Base-by-base conservation (phyloP, 2,329 filamentous ascomycete genomes). In the Nakataea oryzae region DNA sequence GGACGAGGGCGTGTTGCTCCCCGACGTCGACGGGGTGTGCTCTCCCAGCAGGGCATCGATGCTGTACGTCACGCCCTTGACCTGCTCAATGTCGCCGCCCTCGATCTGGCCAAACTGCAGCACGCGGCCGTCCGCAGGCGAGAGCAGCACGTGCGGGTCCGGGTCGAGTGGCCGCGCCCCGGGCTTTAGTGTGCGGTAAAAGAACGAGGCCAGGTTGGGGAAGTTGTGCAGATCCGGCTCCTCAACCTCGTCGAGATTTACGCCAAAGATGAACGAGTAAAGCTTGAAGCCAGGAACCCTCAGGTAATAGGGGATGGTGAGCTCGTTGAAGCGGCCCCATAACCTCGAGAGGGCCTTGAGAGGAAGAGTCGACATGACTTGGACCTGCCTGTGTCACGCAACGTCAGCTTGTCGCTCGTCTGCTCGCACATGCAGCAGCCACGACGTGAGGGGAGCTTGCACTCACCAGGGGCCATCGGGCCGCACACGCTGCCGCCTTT, bases 31-130 rank as follows among this genome's bases (percentile, higher is more conserved):
- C 8, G 83, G 83, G 7, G 80, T 83, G 64, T 80, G 79, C 66
- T 84, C 86, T 60, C 95, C 95, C 2, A 99, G 82, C 1, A 99
- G 82, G 9, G 95, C 93, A 72, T 99, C 95, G 62, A 99, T 84
- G 67, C 88, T 96, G 76, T 99, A 99, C 0, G 95, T 99, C 82
- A 99, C 95, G 64, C 95, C 95, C 76, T 99, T 99, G 66, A 99
- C 93, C 76, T 99, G 95, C 74, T 99, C 95, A 56, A 99, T 96
- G 70, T 97, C 91, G 58, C 93, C 93, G 69, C 93, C 86, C 70
- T 96, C 89, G 63, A 99, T 97, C 68, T 86, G 87, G 13, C 95
- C 95, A 68, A 92, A 97, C 69, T 97, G 93, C 29, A 99, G 83
- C 57, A 99, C 83, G 66, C 89, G 89, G 58, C 95, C 95, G 73